Base-by-base conservation (phyloP, 2,329 filamentous ascomycete species). In the Calonectria henricotiae region DNA sequence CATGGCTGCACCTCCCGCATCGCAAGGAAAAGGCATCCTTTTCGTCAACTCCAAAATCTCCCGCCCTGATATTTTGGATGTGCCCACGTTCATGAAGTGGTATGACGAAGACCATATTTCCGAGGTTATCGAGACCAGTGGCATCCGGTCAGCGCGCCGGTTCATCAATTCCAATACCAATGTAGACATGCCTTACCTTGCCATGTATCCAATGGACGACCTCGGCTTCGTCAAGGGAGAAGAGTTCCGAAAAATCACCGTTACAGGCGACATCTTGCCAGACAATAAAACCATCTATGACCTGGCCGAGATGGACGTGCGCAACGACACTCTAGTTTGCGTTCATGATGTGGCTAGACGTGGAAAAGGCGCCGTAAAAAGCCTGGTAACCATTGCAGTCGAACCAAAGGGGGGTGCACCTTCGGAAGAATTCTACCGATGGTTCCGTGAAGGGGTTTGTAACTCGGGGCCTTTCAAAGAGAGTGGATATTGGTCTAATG, bases 141-240 rank as follows among this genome's bases (percentile, higher is more conserved):
- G 51, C 35, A 58, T 58, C 35, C 32, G 35, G 32, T 58, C 51
- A 13, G 51, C 51, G 20, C 51, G 51, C 15, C 51, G 51, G 20
- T 58, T 58, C 20, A 58, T 58, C 51, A 58, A 58, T 20, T 17
- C 15, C 12, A 15, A 58, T 5, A 32, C 32, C 32, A 27, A 39
- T 15, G 51, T 58, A 58, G 51, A 58, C 7, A 58, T 58, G 51
- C 51, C 51, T 1, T 58, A 39, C 35, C 4, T 58, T 23, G 51
- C 51, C 11, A 58, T 58, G 51, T 58, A 58, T 20, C 51, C 51
- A 2, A 58, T 58, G 51, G 51, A 58, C 0, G 51, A 58, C 13
- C 51, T 58, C 32, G 35, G 35, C 7, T 58, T 58, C 20, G 51
- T 58, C 35, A 37, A 37, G 8, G 23, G 51, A n/a, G 51, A 58